A percentile compares a stretch with the other conserved stretches of the same genome.
Evolutionary conservation across 2,329 filamentous ascomycete species (phyloP).

Genomic region (Aspergillus hortae): DNA sequence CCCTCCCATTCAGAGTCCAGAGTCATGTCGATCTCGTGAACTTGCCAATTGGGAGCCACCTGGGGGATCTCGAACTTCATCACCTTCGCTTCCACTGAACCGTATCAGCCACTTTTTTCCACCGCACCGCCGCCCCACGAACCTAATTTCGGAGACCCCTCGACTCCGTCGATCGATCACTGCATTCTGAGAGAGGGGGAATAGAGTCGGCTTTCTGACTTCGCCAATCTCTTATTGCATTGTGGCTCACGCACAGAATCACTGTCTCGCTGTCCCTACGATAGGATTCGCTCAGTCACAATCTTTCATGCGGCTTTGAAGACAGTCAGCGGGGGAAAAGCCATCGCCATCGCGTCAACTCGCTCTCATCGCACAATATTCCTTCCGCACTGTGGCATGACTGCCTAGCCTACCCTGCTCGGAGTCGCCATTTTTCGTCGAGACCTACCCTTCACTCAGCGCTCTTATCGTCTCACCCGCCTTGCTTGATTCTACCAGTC

Average conservation of each 20-base stretch:
- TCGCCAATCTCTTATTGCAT: not conserved
- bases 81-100: not conserved
- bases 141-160: slow-evolving; percentile 24
- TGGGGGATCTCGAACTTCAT: too few relatives aligned
- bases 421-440: too few relatives aligned
- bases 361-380: slow-evolving; percentile 32
- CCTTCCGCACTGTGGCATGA: slow-evolving; percentile 32
- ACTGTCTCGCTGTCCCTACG: slow-evolving; percentile 9
- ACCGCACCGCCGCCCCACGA: slow-evolving; percentile 28
- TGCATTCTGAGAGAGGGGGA: slow-evolving; percentile 2
- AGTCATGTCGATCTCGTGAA: too few relatives aligned
- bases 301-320: slow-evolving; percentile 6
- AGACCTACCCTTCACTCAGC: not conserved
- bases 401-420: slow-evolving; percentile 16
- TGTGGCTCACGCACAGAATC: not conserved
- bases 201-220: slow-evolving; percentile 2
- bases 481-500: not conserved
- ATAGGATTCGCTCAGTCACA: not conserved
- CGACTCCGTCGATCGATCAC: slow-evolving; percentile 20
- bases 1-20: too few relatives aligned
- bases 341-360: slow-evolving; percentile 19
- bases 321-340: slow-evolving; percentile 16
- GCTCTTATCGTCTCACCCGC: not conserved
- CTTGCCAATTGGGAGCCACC: not conserved
- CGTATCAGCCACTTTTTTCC: slow-evolving; percentile 9